Evolutionary conservation across 805 yeast species (phyloP).

Genomic region (Ascoidea rubescens): DNA sequence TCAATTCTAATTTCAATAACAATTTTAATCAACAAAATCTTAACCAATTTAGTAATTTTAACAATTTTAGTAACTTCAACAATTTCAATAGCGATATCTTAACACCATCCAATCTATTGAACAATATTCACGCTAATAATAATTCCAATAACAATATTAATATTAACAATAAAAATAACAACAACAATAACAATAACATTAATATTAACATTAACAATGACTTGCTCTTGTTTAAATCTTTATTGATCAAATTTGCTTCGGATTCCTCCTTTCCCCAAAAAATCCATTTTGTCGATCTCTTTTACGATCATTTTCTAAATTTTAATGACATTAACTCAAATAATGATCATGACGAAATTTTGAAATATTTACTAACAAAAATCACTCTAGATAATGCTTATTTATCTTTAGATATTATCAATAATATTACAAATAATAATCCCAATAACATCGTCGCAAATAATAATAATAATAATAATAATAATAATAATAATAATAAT

Average conservation of each 20-base stretch:
- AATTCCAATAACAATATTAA: conserved; percentile 4
- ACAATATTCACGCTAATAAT: not conserved
- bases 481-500: conserved; percentile 4
- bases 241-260: not conserved
- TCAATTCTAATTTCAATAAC: too few relatives aligned
- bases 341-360: too few relatives aligned
- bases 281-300: not conserved
- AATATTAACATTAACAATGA: not conserved
- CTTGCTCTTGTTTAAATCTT: not conserved
- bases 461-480: conserved; percentile 3
- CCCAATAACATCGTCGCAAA: not conserved
- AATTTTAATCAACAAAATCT: too few relatives aligned
- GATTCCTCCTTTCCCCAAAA: not conserved
- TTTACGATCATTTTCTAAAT: too few relatives aligned
- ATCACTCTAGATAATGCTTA: conserved; percentile 5
- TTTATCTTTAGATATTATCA: conserved; percentile 7
- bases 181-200: conserved; percentile 2
- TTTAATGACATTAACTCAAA: too few relatives aligned
- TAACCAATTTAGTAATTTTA: not conserved
- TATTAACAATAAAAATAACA: too few relatives aligned
- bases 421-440: conserved; percentile 1
- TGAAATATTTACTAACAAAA: not conserved
- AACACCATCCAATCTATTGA: not conserved
- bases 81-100: not conserved
- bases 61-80: conserved; percentile 8